These are phyloP conservation scores for Grosmannia huntii DNA, from an alignment of 2,329 filamentous ascomycete species.

Conservation along the genomic window DNA sequence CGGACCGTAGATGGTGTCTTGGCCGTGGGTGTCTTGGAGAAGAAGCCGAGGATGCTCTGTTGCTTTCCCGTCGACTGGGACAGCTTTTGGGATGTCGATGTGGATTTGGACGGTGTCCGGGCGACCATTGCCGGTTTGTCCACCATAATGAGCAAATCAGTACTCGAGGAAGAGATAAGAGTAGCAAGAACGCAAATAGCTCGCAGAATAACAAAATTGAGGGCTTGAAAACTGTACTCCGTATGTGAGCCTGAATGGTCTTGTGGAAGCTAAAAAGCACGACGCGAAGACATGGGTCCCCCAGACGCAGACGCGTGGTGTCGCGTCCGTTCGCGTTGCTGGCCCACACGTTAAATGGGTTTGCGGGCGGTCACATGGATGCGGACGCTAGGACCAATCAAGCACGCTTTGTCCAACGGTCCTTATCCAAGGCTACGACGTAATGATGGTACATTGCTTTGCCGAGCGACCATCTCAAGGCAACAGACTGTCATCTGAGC, in stretches of 20 bases:
- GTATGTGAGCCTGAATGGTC: too few species aligned
- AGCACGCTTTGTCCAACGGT: neutral
- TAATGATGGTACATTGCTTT: neutral
- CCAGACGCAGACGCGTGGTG: neutral
- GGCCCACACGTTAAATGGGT: neutral
- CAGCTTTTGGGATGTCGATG: constrained; percentile 31
- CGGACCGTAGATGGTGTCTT: constrained; percentile 16
- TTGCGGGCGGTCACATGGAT: neutral
- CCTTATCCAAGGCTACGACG: neutral
- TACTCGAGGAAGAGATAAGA: neutral
- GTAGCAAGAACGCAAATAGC: neutral
- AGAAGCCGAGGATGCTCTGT: constrained; percentile 71
- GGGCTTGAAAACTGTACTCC: neutral
- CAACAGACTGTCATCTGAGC: neutral
- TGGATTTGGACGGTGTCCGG: constrained; percentile 24
- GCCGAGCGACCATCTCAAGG: neutral
- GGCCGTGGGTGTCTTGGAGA: constrained; percentile 42
- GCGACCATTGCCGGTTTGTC: constrained; percentile 16
- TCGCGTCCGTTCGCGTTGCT: constrained; percentile 10
- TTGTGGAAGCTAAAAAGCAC: too few species aligned
- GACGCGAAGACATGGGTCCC: neutral
- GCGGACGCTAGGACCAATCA: neutral
- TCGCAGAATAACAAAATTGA: neutral
- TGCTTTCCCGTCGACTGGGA: constrained; percentile 39
- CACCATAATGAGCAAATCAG: constrained; percentile 12